A percentile compares a stretch with the other conserved stretches of the same genome.
These are phyloP conservation scores for Phytophthora chlamydospora DNA, from an alignment of 352 stramenopile species.

Conservation along the genomic window DNA sequence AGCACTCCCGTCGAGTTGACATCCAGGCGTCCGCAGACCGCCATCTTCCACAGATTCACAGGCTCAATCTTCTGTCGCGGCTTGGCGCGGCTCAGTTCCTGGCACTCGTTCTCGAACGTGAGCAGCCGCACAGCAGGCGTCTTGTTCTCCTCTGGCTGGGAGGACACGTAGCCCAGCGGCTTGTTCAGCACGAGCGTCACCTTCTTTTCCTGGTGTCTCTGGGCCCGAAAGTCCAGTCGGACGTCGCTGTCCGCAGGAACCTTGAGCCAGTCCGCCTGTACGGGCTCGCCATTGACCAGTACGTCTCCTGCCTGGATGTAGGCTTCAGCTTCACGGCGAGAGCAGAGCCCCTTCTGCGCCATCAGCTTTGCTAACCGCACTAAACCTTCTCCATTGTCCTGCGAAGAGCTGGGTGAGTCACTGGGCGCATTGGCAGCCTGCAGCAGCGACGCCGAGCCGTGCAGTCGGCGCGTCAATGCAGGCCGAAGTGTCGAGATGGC, in stretches of 20 bases:
- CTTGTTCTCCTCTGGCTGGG: constrained; percentile 70
- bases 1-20: constrained; percentile 86
- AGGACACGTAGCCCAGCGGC: constrained; percentile 81
- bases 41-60: constrained; percentile 79
- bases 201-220: constrained; percentile 78
- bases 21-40: constrained; percentile 79
- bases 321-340: constrained; percentile 76
- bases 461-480: constrained; percentile 25
- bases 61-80: constrained; percentile 54
- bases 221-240: constrained; percentile 62
- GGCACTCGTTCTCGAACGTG: constrained; percentile 77
- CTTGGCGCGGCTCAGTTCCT: constrained; percentile 57
- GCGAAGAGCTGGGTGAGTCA: constrained; percentile 6
- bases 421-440: background rate
- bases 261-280: constrained; percentile 75
- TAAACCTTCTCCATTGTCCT: constrained; percentile 30
- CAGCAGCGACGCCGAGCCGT: constrained; percentile 27
- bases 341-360: constrained; percentile 78
- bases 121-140: constrained; percentile 78
- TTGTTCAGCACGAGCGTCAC: constrained; percentile 88
- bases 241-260: constrained; percentile 67
- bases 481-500: constrained; percentile 23
- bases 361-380: constrained; percentile 84
- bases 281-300: constrained; percentile 71
- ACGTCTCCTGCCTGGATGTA: constrained; percentile 83